Evolutionary conservation across 2,329 filamentous ascomycete genomes (phyloP), one percentile per base, ranked within the genome.

Genomic region (Leptographium procerum): DNA sequence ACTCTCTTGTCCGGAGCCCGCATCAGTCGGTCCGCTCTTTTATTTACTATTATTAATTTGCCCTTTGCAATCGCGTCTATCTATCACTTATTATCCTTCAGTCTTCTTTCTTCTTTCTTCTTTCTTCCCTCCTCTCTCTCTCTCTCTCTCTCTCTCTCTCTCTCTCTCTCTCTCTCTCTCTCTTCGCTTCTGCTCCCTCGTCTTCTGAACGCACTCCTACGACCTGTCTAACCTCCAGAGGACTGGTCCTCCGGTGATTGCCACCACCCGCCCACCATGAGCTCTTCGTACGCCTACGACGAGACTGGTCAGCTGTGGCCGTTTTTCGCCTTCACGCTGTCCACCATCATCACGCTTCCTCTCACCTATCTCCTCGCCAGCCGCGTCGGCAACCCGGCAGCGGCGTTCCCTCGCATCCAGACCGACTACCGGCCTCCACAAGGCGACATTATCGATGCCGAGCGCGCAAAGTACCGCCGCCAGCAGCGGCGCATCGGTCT

Each of bases 261-360:
- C 4, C 51, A n/a, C n/a, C n/a, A 40, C 31, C n/a, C 13, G 55
- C 43, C 50, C 75, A 85, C 77, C 72, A 94, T 94, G 85, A 91
- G 87, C 70, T 89, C 88, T 69, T 92, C 97, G 74, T 99, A 99
- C 80, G 95, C 89, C 68, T 99, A 99, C 77, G 94, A 99, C 82
- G 89, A 96, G 71, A 85, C 94, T 83, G 91, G 91, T 67, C 89
- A 96, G 82, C 96, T 96, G 79, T 99, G 96, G 80, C 94, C 95
- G 65, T 96, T 95, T 82, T 99, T 99, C 79, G 87, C 97, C 75
- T 85, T 96, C 70, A 96, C 91, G 50, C 81, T 97, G 68, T 85
- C 87, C 62, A 85, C 86, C 68, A 84, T 99, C 65, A 82, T 96
- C 73, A 96, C 94, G 36, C 75, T 96, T 60, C 91, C 92, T 62